Evolutionary conservation across 352 stramenopile species (phyloP).

Genomic region (Elongisporangium prolatum): DNA sequence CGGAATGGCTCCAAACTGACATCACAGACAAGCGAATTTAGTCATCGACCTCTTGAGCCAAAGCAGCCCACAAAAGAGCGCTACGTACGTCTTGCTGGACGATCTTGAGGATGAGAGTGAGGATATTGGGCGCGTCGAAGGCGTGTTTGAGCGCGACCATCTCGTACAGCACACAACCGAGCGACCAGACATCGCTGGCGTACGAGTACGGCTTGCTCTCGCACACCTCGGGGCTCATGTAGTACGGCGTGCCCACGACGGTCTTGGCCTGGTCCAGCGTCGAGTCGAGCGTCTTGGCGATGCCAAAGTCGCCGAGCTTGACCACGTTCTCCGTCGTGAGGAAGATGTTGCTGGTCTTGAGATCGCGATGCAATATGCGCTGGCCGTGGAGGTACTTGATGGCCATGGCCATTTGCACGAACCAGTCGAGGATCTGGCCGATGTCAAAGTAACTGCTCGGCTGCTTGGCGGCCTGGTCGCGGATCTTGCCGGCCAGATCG

Average conservation of each 20-base stretch:
- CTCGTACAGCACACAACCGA: conserved; percentile 91
- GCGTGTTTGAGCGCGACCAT: conserved; percentile 80
- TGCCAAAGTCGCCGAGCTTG: conserved; percentile 93
- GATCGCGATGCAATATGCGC: conserved; percentile 89
- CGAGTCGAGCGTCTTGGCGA: conserved; percentile 83
- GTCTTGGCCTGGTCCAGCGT: conserved; percentile 86
- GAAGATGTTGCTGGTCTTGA: conserved; percentile 95
- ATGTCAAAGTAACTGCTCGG: conserved; percentile 49
- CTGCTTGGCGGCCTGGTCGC: conserved; percentile 32
- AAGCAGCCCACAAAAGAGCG: background rate
- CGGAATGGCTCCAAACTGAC: conserved; percentile 45
- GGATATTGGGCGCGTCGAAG: conserved; percentile 82
- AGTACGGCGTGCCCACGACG: conserved; percentile 91
- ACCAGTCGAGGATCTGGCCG: conserved; percentile 74
- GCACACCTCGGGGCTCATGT: conserved; percentile 93
- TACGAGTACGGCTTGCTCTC: conserved; percentile 91
- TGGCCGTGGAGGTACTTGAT: conserved; percentile 93
- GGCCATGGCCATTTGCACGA: conserved; percentile 93
- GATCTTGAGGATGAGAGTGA: conserved; percentile 81
- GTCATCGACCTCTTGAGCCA: background rate
- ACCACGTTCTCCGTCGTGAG: conserved; percentile 80
- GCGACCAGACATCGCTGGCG: conserved; percentile 90
- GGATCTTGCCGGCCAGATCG: conserved; percentile 67
- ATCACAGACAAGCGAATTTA: background rate
- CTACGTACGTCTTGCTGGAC: conserved; percentile 65